Base-by-base conservation (phyloP, 257 asterid species). In the Cordia subcordata region DNA sequence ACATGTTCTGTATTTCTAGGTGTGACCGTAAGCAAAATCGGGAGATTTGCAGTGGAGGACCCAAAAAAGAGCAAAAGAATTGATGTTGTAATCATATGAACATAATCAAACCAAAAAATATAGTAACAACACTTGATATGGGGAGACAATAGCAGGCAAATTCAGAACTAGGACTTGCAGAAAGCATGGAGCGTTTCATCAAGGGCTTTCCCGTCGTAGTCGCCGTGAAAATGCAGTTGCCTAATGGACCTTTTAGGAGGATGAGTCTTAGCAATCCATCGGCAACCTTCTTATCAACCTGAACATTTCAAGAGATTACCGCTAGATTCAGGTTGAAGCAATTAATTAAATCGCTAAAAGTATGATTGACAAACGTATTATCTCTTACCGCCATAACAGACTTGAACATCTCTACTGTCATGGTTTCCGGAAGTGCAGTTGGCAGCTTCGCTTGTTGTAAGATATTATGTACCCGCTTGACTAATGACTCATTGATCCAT, bases 231-330 rank as follows among this genome's bases (percentile, higher is more conserved):
- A 85, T 95, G 47, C 99, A 93, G 60, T 55, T 82, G 51, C 99
- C 99, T 0, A 89, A 77, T 10, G 95, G 87, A 58, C 99, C 99
- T 79, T 89, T 89, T 72, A 93, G 57, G 44, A 93, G 99, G 80
- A 93, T 85, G 68, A 93, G 95, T 65, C 97, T 77, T 49, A 93
- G 83, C 72, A 78, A 67, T 32, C 97, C 99, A 46, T 93, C 96
- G 0, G 97, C 99, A 16, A 93, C 99, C 80, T 93, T 93, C 67
- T 93, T 93, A 72, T 93, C 97, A 53, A 93, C 97, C 99, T 92
- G 74, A n/a, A 11, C 74, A 44, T 42, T 60, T 40, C 59, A 39
- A 42, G 58, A 38, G 19, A 75, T 65, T 11, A 58, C 44, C 66
- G 27, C 3, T 49, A 62, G 5, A 42, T 21, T 59, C 58, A 58